Evolutionary conservation across 805 yeast species (phyloP).

Genomic region (Kazachstania africana): DNA sequence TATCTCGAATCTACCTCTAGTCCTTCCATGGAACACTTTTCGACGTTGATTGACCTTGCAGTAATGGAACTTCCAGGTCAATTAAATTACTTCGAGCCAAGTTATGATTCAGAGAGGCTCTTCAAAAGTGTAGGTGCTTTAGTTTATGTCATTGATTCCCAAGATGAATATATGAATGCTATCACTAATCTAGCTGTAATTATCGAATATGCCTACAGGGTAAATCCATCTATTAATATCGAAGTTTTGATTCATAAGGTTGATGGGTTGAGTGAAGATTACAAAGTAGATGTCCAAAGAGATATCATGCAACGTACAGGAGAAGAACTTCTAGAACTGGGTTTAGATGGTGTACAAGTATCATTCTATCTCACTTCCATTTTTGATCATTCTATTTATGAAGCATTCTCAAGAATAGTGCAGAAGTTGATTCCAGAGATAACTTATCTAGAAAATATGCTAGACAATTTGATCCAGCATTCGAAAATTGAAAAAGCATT

Average conservation of each 20-base stretch:
- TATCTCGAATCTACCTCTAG: constrained; percentile 83
- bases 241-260: constrained; percentile 93
- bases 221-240: constrained; percentile 74
- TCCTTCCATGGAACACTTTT: constrained; percentile 76
- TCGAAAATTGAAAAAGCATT: constrained; percentile 89
- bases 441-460: constrained; percentile 76
- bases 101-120: constrained; percentile 63
- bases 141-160: constrained; percentile 89
- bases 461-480: constrained; percentile 80
- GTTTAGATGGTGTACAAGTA: constrained; percentile 82
- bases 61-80: constrained; percentile 96
- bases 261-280: constrained; percentile 91
- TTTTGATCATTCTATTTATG: constrained; percentile 91
- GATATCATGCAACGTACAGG: constrained; percentile 94
- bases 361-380: constrained; percentile 87
- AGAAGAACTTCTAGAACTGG: constrained; percentile 81
- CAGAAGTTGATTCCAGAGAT: constrained; percentile 85
- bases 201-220: constrained; percentile 74
- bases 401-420: constrained; percentile 86
- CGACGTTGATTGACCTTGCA: constrained; percentile 72
- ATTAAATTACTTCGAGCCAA: constrained; percentile 75
- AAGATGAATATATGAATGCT: constrained; percentile 89
- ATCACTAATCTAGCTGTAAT: constrained; percentile 80
- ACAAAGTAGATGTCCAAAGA: constrained; percentile 85
- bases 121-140: constrained; percentile 80